A percentile compares a stretch with the other conserved stretches of the same genome.
phyloP scores from a whole-genome alignment of 148 eudicot species.

The Pharnaceum exiguum region DNA sequence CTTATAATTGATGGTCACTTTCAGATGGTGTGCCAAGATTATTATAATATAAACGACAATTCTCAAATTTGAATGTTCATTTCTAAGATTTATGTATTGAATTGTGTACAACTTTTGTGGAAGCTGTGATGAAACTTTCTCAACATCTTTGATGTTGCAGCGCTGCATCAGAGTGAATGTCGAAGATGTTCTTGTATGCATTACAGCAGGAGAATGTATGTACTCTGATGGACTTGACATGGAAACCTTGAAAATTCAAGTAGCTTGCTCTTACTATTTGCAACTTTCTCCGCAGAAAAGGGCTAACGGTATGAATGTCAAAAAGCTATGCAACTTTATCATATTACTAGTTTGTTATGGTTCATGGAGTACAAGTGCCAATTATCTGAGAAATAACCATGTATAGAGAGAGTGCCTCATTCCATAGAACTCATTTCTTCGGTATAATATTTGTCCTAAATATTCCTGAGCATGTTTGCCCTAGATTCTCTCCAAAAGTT shows the following conservation, averaged over 20 bases:
- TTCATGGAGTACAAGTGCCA: too few relatives aligned
- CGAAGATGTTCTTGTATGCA: constrained; percentile 44
- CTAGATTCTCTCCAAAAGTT: too few relatives aligned
- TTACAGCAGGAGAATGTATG: constrained; percentile 33
- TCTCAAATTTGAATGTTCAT: too few relatives aligned
- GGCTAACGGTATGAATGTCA: constrained; percentile 48
- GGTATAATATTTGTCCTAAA: too few relatives aligned
- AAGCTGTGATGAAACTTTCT: constrained; percentile 1
- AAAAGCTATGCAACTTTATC: neutral
- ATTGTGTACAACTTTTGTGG: neutral
- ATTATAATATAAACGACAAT: too few relatives aligned
- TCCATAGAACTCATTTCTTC: too few relatives aligned
- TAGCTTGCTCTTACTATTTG: constrained; percentile 79
- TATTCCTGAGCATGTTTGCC: too few relatives aligned
- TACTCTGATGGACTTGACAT: constrained; percentile 45
- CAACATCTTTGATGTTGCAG: constrained; percentile 32
- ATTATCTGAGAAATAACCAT: too few relatives aligned
- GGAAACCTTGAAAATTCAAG: constrained; percentile 61
- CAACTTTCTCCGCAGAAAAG: constrained; percentile 60
- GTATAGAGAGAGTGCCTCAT: too few relatives aligned
- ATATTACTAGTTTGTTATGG: neutral
- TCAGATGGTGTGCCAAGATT: too few relatives aligned
- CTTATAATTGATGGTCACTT: too few relatives aligned
- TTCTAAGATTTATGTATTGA: neutral
- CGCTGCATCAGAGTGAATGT: constrained; percentile 50